A percentile compares a stretch with the other conserved stretches of the same genome.
Evolutionary conservation across 208 protist species (phyloP).

Genomic region (Acanthamoeba triangularis): DNA sequence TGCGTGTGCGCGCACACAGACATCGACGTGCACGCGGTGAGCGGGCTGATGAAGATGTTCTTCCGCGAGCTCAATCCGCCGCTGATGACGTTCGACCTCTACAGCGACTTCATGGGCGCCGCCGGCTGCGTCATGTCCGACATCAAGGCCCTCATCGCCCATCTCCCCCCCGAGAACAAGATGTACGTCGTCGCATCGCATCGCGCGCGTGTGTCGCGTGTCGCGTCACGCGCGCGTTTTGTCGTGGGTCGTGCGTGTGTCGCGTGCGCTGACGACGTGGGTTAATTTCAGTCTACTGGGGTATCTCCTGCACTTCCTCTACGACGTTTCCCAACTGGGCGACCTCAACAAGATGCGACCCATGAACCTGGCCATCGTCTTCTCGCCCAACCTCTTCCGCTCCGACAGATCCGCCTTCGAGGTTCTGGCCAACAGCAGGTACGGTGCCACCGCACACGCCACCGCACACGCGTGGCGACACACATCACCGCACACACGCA

Average conservation of each 20-base stretch:
- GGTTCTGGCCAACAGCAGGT: conserved; percentile 33
- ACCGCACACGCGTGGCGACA: too few relatives aligned
- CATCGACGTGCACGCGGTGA: conserved; percentile 50
- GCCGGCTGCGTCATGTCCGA: conserved; percentile 32
- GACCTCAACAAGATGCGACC: conserved; percentile 64
- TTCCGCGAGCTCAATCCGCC: conserved; percentile 21
- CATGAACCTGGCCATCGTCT: conserved; percentile 70
- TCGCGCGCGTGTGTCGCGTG: background rate
- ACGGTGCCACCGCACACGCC: too few relatives aligned
- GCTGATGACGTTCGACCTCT: conserved; percentile 28
- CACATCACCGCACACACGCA: too few relatives aligned
- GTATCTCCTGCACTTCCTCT: conserved; percentile 43
- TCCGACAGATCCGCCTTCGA: background rate
- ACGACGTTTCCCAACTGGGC: conserved; percentile 2
- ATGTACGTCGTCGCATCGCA: background rate
- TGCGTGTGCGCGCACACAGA: background rate
- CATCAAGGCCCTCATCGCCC: conserved; percentile 18
- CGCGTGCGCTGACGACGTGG: background rate
- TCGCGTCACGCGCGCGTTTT: background rate
- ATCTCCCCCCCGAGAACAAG: background rate
- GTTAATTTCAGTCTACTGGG: background rate
- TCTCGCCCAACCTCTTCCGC: conserved; percentile 60
- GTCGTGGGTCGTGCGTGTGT: background rate
- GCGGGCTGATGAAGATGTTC: conserved; percentile 34
- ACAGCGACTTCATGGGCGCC: conserved; percentile 11